Evolutionary conservation across 202 grass and related monocot genomes (phyloP).

Genomic region (Hordeum pubiflorum): DNA sequence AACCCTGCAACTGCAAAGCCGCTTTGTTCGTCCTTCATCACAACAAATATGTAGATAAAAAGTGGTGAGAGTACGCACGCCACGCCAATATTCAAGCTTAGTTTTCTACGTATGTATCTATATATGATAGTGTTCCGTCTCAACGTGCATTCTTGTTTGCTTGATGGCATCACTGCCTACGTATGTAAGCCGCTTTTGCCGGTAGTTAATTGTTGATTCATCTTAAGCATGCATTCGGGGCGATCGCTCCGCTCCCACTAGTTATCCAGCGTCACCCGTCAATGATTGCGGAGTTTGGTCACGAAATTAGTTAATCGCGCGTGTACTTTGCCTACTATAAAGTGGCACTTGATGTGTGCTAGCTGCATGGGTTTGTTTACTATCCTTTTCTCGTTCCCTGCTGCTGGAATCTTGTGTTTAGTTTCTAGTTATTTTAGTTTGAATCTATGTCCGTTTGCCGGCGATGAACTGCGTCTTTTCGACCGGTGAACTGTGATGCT

Average conservation of each 20-base stretch:
- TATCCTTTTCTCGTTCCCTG: too few species aligned
- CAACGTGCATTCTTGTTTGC: constrained; percentile 25
- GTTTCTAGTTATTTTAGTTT: too few species aligned
- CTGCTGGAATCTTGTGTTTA: too few species aligned
- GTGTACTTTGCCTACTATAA: too few species aligned
- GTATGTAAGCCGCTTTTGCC: constrained; percentile 13
- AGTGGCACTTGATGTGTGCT: too few species aligned
- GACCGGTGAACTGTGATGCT: too few species aligned
- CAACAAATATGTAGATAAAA: too few species aligned
- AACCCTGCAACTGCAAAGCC: not conserved
- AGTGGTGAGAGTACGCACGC: too few species aligned
- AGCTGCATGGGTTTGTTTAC: too few species aligned
- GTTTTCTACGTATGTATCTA: not conserved
- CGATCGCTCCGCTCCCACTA: not conserved
- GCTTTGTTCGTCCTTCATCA: not conserved
- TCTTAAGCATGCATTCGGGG: not conserved
- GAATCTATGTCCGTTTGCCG: too few species aligned
- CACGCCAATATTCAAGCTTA: not conserved
- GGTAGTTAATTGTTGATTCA: constrained; percentile 4
- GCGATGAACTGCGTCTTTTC: too few species aligned
- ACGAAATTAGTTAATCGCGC: not conserved
- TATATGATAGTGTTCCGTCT: not conserved
- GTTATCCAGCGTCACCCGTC: not conserved
- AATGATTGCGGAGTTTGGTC: constrained; percentile 32
- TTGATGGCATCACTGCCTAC: constrained; percentile 42